Percentiles rank a stretch among this genome's conserved stretches.
Conservation (phyloP, 2,329 filamentous ascomycete genomes). For the Fusarium mangiferae region DNA sequence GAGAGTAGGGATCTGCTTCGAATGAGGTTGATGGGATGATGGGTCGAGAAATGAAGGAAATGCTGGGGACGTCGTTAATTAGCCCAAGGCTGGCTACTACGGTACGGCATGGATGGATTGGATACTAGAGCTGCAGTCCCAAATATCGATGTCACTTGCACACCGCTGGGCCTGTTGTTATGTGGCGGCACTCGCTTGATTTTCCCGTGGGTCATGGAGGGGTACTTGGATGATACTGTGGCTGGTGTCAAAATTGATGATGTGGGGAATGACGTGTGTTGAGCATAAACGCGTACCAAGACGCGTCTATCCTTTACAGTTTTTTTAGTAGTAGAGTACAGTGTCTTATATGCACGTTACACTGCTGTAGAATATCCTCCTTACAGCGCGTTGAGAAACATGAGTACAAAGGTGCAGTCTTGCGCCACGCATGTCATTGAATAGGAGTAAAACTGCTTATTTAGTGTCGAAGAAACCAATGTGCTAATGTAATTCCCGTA, state of each 20-base stretch:
- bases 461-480: not conserved
- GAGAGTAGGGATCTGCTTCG: not conserved
- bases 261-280: conserved; percentile 36
- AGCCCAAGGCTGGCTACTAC: conserved; percentile 4
- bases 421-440: conserved; percentile 10
- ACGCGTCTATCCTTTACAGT: conserved; percentile 16
- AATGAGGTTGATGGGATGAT: conserved; percentile 28
- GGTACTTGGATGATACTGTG: conserved; percentile 27
- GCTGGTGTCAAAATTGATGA: conserved; percentile 19
- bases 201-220: conserved; percentile 19
- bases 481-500: conserved; percentile 14
- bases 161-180: conserved; percentile 27
- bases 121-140: conserved; percentile 2
- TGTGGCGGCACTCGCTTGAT: conserved; percentile 23
- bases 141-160: conserved; percentile 35
- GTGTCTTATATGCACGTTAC: not conserved
- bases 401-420: not conserved
- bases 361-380: not conserved
- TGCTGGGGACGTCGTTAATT: conserved; percentile 37
- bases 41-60: conserved; percentile 36
- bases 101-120: not conserved
- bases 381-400: not conserved
- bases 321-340: not conserved
- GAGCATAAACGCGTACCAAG: conserved; percentile 28
- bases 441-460: not conserved